Conservation (phyloP, 2,329 filamentous ascomycete species). For the Claviceps pazoutovae region DNA sequence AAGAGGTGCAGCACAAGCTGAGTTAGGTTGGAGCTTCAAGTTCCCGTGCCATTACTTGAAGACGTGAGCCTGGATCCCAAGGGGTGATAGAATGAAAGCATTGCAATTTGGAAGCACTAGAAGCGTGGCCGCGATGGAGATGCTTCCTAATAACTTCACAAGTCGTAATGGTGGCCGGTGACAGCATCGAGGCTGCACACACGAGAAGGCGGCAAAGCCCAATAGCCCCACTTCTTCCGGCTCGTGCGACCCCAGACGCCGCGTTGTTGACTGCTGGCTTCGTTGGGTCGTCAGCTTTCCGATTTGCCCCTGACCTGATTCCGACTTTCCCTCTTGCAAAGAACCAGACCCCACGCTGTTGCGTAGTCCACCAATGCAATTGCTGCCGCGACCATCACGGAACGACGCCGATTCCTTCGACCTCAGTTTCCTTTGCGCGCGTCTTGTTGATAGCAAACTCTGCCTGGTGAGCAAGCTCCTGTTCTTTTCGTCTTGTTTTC, state of each 20-base stretch:
- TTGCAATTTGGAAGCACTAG: not conserved
- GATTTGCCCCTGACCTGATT: not conserved
- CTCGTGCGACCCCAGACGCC: no score
- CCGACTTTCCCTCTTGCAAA: constrained; percentile 7
- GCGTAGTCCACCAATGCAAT: constrained; percentile 6
- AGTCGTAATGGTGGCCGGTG: no score
- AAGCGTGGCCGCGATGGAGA: not conserved
- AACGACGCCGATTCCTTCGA: constrained; percentile 9
- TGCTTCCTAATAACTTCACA: no score
- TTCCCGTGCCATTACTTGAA: not conserved
- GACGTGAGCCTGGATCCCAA: not conserved
- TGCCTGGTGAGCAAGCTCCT: constrained; percentile 2
- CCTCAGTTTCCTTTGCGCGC: constrained; percentile 3
- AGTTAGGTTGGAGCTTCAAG: not conserved
- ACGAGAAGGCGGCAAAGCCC: no score
- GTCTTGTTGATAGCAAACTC: not conserved
- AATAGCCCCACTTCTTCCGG: no score
- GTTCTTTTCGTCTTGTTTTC: not conserved
- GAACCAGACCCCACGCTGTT: constrained; percentile 4
- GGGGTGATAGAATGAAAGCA: not conserved
- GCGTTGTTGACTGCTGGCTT: constrained; percentile 3
- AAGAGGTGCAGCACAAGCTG: not conserved
- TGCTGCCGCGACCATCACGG: constrained; percentile 5
- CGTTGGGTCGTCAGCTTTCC: constrained; percentile 6
- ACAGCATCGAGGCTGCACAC: no score